Evolutionary conservation across 2,329 filamentous ascomycete species (phyloP).

Genomic region (Didymella segeticola): DNA sequence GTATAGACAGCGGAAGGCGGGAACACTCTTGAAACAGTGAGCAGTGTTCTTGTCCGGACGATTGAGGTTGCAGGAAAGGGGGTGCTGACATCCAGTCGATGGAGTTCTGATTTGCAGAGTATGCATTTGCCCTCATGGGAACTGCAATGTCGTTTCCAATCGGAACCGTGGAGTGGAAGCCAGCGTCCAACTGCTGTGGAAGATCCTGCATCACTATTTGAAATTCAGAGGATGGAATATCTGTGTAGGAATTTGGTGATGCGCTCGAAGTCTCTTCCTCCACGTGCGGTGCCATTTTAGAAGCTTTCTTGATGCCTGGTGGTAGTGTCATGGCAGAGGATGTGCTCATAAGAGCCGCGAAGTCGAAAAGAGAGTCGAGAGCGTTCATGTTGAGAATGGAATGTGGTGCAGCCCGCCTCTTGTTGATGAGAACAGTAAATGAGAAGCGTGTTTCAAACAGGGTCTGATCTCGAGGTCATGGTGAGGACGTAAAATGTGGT

Average conservation of each 20-base stretch:
- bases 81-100: not conserved
- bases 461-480: not conserved
- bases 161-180: not conserved
- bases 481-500: not conserved
- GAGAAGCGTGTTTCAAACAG: not conserved
- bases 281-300: not conserved
- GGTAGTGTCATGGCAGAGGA: slow-evolving; percentile 5
- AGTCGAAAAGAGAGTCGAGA: slow-evolving; percentile 27
- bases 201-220: not conserved
- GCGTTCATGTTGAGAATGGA: slow-evolving; percentile 19
- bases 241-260: not conserved
- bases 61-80: not conserved
- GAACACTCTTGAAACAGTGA: not conserved
- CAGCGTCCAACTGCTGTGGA: not conserved
- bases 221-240: not conserved
- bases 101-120: not conserved
- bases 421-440: not conserved
- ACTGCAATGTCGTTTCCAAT: not conserved
- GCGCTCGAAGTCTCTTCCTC: not conserved
- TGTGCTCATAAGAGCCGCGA: slow-evolving; percentile 9
- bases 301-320: not conserved
- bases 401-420: too few species aligned
- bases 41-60: not conserved
- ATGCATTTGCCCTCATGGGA: not conserved
- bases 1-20: not conserved